These are phyloP conservation scores for Sphaerulina musiva DNA, from an alignment of 2,329 filamentous ascomycete species.

Conservation along the genomic window DNA sequence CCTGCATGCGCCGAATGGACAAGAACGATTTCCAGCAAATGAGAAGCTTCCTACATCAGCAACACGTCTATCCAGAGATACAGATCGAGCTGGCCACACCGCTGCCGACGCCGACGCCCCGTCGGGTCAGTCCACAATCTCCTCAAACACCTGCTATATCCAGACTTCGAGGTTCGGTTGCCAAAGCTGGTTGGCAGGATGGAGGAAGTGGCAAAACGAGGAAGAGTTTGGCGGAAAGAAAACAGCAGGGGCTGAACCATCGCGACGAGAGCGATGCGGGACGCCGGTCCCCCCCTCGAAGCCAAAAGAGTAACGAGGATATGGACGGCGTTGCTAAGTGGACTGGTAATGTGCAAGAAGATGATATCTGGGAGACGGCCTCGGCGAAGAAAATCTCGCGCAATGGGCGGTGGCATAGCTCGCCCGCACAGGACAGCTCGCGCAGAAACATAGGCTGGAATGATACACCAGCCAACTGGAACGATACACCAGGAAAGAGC, in stretches of 20 bases:
- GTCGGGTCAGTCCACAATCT: not conserved
- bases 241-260: constrained; percentile 8
- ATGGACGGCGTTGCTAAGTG: constrained; percentile 11
- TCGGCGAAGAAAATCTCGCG: not conserved
- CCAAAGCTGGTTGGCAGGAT: constrained; percentile 11
- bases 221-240: constrained; percentile 1
- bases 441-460: not conserved
- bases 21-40: constrained; percentile 6
- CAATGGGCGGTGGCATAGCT: not conserved
- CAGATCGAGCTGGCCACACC: constrained; percentile 9
- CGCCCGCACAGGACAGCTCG: not conserved
- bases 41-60: constrained; percentile 6
- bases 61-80: constrained; percentile 11
- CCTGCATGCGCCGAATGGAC: constrained; percentile 12
- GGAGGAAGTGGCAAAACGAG: not conserved
- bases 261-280: not conserved
- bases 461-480: not conserved
- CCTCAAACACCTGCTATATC: not conserved
- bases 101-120: constrained; percentile 1
- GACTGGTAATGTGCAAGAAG: not conserved
- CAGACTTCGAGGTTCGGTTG: not conserved
- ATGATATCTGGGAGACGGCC: not conserved
- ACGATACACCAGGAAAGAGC: not conserved
- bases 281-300: not conserved
- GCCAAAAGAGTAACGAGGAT: constrained; percentile 3